These are phyloP conservation scores for Usnea hakonensis DNA, from an alignment of 495 filamentous ascomycete genomes.

Conservation along the genomic window DNA sequence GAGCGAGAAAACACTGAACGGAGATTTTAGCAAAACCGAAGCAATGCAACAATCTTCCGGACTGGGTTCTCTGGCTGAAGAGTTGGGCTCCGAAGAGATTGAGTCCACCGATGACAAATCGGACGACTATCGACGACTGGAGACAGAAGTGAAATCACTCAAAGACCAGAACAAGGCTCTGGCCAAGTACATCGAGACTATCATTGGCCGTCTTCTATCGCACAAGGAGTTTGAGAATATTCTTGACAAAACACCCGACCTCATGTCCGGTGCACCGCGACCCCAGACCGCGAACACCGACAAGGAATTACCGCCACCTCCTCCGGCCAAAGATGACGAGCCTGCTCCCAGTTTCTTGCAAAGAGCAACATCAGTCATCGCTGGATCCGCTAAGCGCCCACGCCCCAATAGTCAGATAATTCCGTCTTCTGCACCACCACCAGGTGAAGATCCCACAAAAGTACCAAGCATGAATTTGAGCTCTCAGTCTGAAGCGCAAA, in stretches of 20 bases:
- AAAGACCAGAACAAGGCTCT: conserved; percentile 96
- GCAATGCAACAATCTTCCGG: conserved; percentile 55
- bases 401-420: conserved; percentile 54
- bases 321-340: conserved; percentile 52
- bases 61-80: conserved; percentile 71
- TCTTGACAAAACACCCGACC: conserved; percentile 64
- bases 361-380: conserved; percentile 67
- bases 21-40: conserved; percentile 80
- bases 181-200: conserved; percentile 95
- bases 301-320: conserved; percentile 80
- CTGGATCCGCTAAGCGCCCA: conserved; percentile 32
- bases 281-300: conserved; percentile 45
- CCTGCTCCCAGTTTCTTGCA: conserved; percentile 51
- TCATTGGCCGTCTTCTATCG: conserved; percentile 87
- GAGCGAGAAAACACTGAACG: conserved; percentile 86
- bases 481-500: conserved; percentile 59
- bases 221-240: conserved; percentile 93
- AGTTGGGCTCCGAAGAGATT: conserved; percentile 57
- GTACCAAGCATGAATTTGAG: conserved; percentile 57
- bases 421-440: conserved; percentile 32
- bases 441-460: conserved; percentile 64
- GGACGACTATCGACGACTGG: conserved; percentile 57
- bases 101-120: conserved; percentile 47
- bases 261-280: conserved; percentile 38
- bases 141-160: conserved; percentile 68